Evolutionary conservation across 345 rosid genomes (phyloP).

Genomic region (Salix caprea): DNA sequence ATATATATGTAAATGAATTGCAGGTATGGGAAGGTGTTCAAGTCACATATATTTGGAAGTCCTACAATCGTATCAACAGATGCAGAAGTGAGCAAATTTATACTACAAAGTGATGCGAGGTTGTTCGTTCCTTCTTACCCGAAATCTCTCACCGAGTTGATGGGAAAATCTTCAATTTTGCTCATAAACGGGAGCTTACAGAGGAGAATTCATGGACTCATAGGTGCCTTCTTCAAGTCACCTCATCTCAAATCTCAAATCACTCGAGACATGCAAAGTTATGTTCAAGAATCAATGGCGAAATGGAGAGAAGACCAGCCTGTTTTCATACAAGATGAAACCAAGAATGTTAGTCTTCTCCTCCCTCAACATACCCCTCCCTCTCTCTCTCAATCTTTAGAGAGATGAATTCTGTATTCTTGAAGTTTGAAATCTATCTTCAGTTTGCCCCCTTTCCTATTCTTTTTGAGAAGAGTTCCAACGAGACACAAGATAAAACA

Average conservation of each 20-base stretch:
- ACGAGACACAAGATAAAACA: conserved; percentile 8
- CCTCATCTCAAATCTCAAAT: conserved; percentile 78
- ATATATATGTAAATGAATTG: not conserved
- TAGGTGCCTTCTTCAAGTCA: conserved; percentile 83
- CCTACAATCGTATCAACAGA: conserved; percentile 86
- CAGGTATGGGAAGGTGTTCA: conserved; percentile 94
- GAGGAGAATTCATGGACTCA: conserved; percentile 87
- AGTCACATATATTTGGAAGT: conserved; percentile 90
- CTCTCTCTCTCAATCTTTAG: not conserved
- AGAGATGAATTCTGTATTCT: conserved; percentile 3
- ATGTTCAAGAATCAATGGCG: conserved; percentile 66
- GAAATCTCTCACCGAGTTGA: conserved; percentile 82
- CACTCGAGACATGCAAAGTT: conserved; percentile 67
- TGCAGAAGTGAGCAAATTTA: conserved; percentile 74
- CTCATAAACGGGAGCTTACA: conserved; percentile 81
- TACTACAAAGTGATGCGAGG: conserved; percentile 80
- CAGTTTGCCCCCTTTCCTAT: not conserved
- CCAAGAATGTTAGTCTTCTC: conserved; percentile 57
- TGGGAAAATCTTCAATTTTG: conserved; percentile 93
- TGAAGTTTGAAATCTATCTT: conserved; percentile 15
- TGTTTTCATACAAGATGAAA: conserved; percentile 73
- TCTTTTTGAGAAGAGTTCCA: not conserved
- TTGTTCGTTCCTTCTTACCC: conserved; percentile 88
- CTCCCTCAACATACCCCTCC: not conserved
- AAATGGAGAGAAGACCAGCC: conserved; percentile 61